Conservation (phyloP, 495 filamentous ascomycete species). For the Gamarada debralockiae region DNA sequence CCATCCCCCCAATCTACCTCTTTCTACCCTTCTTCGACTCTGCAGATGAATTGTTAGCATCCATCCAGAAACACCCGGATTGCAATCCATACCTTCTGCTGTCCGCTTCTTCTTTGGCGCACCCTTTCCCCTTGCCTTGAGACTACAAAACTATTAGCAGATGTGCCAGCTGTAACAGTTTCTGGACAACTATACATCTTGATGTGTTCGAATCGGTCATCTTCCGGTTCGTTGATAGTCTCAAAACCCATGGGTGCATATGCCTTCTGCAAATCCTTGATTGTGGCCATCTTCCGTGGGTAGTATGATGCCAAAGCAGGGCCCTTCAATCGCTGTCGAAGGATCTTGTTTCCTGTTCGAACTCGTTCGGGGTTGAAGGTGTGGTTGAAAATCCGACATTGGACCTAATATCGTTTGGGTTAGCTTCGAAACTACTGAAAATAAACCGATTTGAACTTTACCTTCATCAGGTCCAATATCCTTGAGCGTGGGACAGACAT, state of each 20-base stretch:
- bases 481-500: slow-evolving; percentile 74
- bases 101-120: slow-evolving; percentile 86
- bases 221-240: slow-evolving; percentile 64
- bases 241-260: slow-evolving; percentile 57
- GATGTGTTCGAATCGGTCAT: slow-evolving; percentile 74
- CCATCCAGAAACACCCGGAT: neutral
- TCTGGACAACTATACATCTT: slow-evolving; percentile 47
- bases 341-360: slow-evolving; percentile 81
- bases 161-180: slow-evolving; percentile 9
- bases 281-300: slow-evolving; percentile 65
- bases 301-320: slow-evolving; percentile 81
- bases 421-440: slow-evolving; percentile 6
- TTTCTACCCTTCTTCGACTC: slow-evolving; percentile 36
- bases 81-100: slow-evolving; percentile 50
- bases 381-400: slow-evolving; percentile 85
- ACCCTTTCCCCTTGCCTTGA: slow-evolving; percentile 80
- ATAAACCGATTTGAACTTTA: slow-evolving; percentile 28
- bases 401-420: slow-evolving; percentile 49
- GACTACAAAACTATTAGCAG: slow-evolving; percentile 39
- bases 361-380: slow-evolving; percentile 82
- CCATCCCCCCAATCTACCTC: slow-evolving; percentile 2
- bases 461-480: slow-evolving; percentile 76
- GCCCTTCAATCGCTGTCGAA: slow-evolving; percentile 79
- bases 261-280: slow-evolving; percentile 61
- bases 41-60: slow-evolving; percentile 11